Base-by-base conservation (phyloP, 2,329 filamentous ascomycete genomes). In the Clarireedia homoeocarpa region DNA sequence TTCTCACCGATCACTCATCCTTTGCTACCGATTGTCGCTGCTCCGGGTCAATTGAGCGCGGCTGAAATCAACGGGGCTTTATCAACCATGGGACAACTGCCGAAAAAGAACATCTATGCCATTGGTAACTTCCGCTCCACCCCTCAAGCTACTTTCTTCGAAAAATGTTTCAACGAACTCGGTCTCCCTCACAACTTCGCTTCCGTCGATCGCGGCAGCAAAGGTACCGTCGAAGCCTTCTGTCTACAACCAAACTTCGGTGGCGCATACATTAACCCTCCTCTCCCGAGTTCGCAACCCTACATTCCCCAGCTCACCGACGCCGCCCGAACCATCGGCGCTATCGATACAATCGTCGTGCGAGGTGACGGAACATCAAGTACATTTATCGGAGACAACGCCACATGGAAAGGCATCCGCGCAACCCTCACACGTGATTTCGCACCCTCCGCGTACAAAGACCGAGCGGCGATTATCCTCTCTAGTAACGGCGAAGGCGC, bases 1-100 rank as follows among this genome's bases (percentile, higher is more conserved):
- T 92, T 95, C 69, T 91, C 89, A 0, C 89, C 89, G 26, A 91
- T 95, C 67, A 95, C 90, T 0, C 89, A 95, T 66, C 89, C 89
- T 1, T 75, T 94, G 9, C 76, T 95, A 3, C 89, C 90, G 7
- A 84, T 91, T 66, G 89, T 94, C 57, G 89, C 89, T 24, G 89
- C 89, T 0, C 89, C 90, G 0, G 90, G 90, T 7, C 90, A 95
- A 71, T 77, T 95, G 73, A 91, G 87, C 62, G 88, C 88, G 1
- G 86, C 89, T 15, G 88, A 94, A 71, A 94, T 94, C 70, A 94
- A 95, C 66, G 81, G 82, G 48, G 86, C 88, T 4, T 73, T 94
- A 30, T 83, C 89, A 53, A 83, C 88, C 57, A 84, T 95, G 70
- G 89, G 89, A 2, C 88, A 91, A 65, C 77, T 94, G 51, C 88